phyloP scores from a whole-genome alignment of 768 basidiomycete genomes.

The Kwoniella dendrophila region DNA sequence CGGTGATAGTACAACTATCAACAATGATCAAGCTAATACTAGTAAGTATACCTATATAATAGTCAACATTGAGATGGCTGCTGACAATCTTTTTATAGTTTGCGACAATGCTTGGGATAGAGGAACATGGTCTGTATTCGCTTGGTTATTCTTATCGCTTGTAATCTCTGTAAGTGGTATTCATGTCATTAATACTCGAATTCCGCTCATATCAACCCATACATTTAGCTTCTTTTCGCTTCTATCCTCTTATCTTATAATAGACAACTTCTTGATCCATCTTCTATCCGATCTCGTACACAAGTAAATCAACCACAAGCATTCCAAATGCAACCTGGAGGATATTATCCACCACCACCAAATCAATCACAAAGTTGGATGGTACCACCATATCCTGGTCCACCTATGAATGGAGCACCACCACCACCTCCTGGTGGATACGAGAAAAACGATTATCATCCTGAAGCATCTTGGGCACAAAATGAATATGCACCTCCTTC shows the following conservation, averaged over 20 bases:
- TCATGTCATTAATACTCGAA: constrained; percentile 31
- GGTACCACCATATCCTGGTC: constrained; percentile 55
- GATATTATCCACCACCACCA: constrained; percentile 33
- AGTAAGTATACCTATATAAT: constrained; percentile 13
- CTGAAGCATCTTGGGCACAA: constrained; percentile 43
- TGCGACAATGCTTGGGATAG: constrained; percentile 66
- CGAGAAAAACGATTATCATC: constrained; percentile 50
- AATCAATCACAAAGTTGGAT: constrained; percentile 40
- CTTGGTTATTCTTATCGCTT: constrained; percentile 65
- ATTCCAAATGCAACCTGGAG: constrained; percentile 33
- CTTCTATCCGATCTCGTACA: constrained; percentile 55
- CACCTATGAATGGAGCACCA: constrained; percentile 27
- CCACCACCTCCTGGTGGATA: constrained; percentile 22
- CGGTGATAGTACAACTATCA: constrained; percentile 19
- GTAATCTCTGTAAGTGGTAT: constrained; percentile 59
- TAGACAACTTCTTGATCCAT: constrained; percentile 73
- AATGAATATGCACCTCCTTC: constrained; percentile 25
- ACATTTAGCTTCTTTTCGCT: constrained; percentile 62
- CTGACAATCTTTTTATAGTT: constrained; percentile 58
- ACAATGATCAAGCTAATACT: constrained; percentile 26
- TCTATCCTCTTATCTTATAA: constrained; percentile 70
- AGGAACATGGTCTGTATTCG: constrained; percentile 70
- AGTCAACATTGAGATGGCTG: not conserved
- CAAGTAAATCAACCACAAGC: constrained; percentile 26
- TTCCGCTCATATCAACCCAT: not conserved